Evolutionary conservation across 108 stramenopile genomes (phyloP), one percentile per base, ranked within the genome.

Genomic region (Discostella pseudostelligera): DNA sequence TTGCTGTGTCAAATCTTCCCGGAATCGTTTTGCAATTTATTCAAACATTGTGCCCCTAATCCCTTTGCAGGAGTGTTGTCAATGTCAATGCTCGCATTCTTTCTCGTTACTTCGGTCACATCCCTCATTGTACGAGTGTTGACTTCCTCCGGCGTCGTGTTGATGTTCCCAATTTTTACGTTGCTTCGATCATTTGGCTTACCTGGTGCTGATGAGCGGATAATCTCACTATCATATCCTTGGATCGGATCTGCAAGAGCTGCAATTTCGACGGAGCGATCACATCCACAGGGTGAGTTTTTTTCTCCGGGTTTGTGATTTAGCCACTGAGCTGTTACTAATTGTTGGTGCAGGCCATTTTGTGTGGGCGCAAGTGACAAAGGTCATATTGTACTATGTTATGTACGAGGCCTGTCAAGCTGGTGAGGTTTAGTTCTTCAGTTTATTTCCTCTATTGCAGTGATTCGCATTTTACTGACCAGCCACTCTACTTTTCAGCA

Each of bases 391-490:
- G 35, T 84, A 80, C 47, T 87, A 87, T 53, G 56, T 81, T 5
- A 80, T 87, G 81, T 87, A 87, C 51, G 84, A 87, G 56, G 84
- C 84, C 12, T 81, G 81, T 39, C 87, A 85, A 46, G 78, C 76
- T 65, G 55, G 55, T 56, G 55, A 56, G 55, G 16, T n/a, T 35
- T 35, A 8, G 55, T 35, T 39, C 28, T 17, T 39, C 2, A 1
- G n/a, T 32, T 56, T 50, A 20, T 56, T 2, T 56, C 4, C 37
- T 36, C 14, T 4, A 56, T 56, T 35, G 9, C 36, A n/a, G n/a
- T n/a, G n/a, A n/a, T n/a, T n/a, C n/a, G n/a, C n/a, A n/a, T n/a
- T n/a, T n/a, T n/a, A n/a, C n/a, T n/a, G n/a, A n/a, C n/a, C n/a
- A n/a, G n/a, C n/a, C n/a, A n/a, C n/a, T n/a, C 17, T 56, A 10